Evolutionary conservation across 208 protist species (phyloP).

Genomic region (Acanthamoeba healyi): DNA sequence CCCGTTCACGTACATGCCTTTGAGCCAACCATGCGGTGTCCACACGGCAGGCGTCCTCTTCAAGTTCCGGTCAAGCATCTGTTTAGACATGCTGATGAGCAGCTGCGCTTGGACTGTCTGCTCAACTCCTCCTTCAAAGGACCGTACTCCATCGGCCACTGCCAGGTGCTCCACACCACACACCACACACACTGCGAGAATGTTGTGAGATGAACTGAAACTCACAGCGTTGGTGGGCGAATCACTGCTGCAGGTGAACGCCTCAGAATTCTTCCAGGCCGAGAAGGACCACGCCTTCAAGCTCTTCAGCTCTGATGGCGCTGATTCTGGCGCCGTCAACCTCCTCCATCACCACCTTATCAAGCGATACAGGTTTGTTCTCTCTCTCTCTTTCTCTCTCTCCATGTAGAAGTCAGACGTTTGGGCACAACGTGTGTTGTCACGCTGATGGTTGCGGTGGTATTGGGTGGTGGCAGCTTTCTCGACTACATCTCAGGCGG

Average conservation of each 20-base stretch:
- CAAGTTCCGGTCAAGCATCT: conserved; percentile 12
- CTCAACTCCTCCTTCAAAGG: conserved; percentile 34
- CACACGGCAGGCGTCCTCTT: conserved; percentile 40
- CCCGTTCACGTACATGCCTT: background rate
- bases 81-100: background rate
- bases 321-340: conserved; percentile 1
- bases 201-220: too few relatives aligned
- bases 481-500: conserved; percentile 84
- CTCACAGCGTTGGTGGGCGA: too few relatives aligned
- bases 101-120: conserved; percentile 1
- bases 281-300: background rate
- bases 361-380: conserved; percentile 10
- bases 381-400: background rate
- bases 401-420: background rate
- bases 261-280: background rate
- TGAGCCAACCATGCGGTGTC: background rate
- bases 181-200: too few relatives aligned
- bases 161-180: background rate
- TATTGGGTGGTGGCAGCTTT: conserved; percentile 70
- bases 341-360: conserved; percentile 27
- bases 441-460: too few relatives aligned
- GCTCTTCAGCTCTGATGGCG: background rate
- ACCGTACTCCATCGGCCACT: conserved; percentile 1
- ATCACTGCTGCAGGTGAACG: background rate
- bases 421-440: background rate